Conservation (phyloP, 2,329 filamentous ascomycete species). For the Thielaviopsis cerberus region DNA sequence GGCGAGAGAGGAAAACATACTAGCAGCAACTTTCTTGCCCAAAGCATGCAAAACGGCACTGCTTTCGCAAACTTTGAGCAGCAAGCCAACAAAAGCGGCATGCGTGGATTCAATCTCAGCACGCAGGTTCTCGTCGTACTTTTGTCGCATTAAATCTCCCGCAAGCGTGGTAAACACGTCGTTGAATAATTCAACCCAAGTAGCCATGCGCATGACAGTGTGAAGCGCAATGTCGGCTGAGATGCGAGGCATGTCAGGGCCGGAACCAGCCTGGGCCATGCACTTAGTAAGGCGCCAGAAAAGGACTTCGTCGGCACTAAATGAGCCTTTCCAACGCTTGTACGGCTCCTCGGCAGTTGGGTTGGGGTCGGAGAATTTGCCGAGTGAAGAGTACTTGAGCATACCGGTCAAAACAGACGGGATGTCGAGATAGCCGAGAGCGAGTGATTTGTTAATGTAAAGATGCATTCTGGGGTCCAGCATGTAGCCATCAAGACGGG, state of each 20-base stretch:
- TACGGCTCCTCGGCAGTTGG: not conserved
- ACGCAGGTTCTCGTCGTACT: constrained; percentile 25
- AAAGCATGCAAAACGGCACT: constrained; percentile 34
- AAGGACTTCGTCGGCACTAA: constrained; percentile 65
- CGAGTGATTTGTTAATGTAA: constrained; percentile 39
- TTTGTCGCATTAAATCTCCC: constrained; percentile 28
- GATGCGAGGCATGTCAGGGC: constrained; percentile 12
- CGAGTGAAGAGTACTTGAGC: constrained; percentile 33
- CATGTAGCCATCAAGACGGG: constrained; percentile 29
- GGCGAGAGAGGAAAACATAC: not conserved
- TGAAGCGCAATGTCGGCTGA: constrained; percentile 30
- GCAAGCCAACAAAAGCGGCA: constrained; percentile 44
- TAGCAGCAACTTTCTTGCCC: constrained; percentile 26
- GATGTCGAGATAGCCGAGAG: constrained; percentile 32
- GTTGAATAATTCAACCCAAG: constrained; percentile 41
- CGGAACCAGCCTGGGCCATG: not conserved
- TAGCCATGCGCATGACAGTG: constrained; percentile 30
- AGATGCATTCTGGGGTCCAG: constrained; percentile 40
- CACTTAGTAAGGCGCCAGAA: constrained; percentile 84
- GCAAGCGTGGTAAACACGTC: constrained; percentile 30
- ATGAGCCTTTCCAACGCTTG: constrained; percentile 36
- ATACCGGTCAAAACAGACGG: constrained; percentile 36
- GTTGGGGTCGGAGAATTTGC: constrained; percentile 12
- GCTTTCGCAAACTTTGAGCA: constrained; percentile 45
- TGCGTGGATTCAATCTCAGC: constrained; percentile 43